phyloP scores from a whole-genome alignment of 805 yeast species.

The Candida oleophila region DNA sequence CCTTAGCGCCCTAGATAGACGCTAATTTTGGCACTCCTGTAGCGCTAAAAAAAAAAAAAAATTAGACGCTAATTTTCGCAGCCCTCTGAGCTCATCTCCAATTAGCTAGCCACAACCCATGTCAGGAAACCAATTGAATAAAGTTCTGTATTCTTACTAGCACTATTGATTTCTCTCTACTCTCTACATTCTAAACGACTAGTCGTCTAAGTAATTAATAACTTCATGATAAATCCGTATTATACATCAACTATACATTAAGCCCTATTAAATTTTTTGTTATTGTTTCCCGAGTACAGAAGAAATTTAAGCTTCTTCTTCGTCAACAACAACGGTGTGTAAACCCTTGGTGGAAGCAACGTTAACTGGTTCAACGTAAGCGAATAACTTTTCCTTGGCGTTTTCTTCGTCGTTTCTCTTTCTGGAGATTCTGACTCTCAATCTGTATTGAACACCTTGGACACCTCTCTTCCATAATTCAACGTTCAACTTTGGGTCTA shows the following conservation, averaged over 20 bases:
- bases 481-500: constrained; percentile 98
- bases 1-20: too few species aligned
- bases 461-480: constrained; percentile 99
- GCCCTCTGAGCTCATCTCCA: too few species aligned
- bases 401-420: constrained; percentile 99
- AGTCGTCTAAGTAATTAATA: not conserved
- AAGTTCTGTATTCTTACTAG: too few species aligned
- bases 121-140: too few species aligned
- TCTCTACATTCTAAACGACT: not conserved
- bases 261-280: constrained; percentile 3
- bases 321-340: constrained; percentile 95
- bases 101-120: too few species aligned
- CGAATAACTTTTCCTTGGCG: constrained; percentile 96
- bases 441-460: constrained; percentile 97
- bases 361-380: constrained; percentile 95
- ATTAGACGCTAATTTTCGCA: too few species aligned
- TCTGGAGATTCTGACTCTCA: constrained; percentile 98
- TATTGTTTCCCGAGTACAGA: constrained; percentile 2
- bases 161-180: too few species aligned
- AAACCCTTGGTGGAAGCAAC: constrained; percentile 97
- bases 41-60: too few species aligned
- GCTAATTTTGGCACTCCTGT: too few species aligned
- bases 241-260: constrained; percentile 13
- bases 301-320: constrained; percentile 53
- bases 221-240: constrained; percentile 13